These are phyloP conservation scores for Clavulina sp. DNA, from an alignment of 768 basidiomycete species.

Conservation along the genomic window DNA sequence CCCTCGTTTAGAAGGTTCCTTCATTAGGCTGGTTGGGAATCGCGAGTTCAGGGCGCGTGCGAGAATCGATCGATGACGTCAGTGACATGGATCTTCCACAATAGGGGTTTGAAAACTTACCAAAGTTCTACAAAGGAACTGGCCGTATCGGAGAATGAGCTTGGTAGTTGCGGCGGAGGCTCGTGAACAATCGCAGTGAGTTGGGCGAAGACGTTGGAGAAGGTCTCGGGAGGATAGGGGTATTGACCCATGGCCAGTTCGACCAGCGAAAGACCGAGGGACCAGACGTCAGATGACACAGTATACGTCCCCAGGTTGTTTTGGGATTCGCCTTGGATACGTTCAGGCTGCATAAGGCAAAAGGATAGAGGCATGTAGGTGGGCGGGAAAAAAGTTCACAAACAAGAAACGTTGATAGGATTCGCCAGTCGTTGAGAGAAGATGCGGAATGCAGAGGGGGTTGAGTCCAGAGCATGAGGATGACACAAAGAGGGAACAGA, in stretches of 20 bases:
- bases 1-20: slow-evolving; percentile 61
- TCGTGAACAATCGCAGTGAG: slow-evolving; percentile 93
- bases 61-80: not conserved
- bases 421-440: too few relatives aligned
- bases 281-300: slow-evolving; percentile 96
- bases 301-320: slow-evolving; percentile 80
- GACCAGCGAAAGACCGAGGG: slow-evolving; percentile 82
- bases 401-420: too few relatives aligned
- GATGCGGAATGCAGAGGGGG: too few relatives aligned
- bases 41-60: not conserved
- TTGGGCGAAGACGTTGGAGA: slow-evolving; percentile 93
- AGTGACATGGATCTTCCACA: not conserved
- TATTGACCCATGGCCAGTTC: slow-evolving; percentile 79
- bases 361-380: not conserved
- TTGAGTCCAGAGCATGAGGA: not conserved
- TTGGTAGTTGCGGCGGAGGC: slow-evolving; percentile 74
- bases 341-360: slow-evolving; percentile 50
- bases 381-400: not conserved
- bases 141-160: slow-evolving; percentile 46
- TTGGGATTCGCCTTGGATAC: slow-evolving; percentile 87
- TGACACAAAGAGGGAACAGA: too few relatives aligned
- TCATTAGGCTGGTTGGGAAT: slow-evolving; percentile 30
- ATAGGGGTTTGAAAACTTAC: slow-evolving; percentile 15
- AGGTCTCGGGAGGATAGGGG: slow-evolving; percentile 95
- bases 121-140: slow-evolving; percentile 71